These are phyloP conservation scores for Leishmania lainsoni DNA, from an alignment of 208 protist species.

Conservation along the genomic window DNA sequence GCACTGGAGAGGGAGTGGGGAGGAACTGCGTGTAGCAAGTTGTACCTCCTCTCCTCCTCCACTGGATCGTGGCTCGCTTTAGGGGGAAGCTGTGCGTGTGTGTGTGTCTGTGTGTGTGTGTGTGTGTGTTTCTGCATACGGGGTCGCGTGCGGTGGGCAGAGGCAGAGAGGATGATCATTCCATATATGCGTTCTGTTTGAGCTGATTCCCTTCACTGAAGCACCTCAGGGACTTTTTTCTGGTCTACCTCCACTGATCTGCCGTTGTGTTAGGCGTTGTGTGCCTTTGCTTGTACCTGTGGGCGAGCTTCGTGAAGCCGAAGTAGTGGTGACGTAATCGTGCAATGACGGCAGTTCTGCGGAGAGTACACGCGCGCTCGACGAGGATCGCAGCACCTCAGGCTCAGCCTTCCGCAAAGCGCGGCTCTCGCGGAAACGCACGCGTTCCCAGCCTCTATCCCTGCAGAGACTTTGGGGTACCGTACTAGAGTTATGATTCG, in stretches of 20 bases:
- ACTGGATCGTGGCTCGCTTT: background rate
- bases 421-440: background rate
- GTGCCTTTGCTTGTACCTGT: background rate
- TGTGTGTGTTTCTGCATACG: conserved; percentile 1
- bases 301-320: no score
- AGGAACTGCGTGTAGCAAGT: background rate
- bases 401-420: background rate
- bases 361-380: background rate
- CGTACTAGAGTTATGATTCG: conserved; percentile 19
- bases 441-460: background rate
- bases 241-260: conserved; percentile 19
- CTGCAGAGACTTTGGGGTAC: background rate
- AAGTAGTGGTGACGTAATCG: background rate
- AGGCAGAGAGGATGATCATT: conserved; percentile 7
- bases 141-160: background rate
- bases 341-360: background rate
- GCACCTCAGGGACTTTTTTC: conserved; percentile 6
- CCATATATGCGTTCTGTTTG: conserved; percentile 37
- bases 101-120: no score
- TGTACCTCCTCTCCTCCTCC: background rate
- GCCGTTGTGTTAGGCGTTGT: background rate
- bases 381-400: background rate
- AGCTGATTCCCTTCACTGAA: conserved; percentile 28
- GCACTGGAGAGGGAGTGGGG: background rate
- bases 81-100: background rate